phyloP scores from a whole-genome alignment of 1,284 basidiomycete genomes.

The Cryptococcus sp. region DNA sequence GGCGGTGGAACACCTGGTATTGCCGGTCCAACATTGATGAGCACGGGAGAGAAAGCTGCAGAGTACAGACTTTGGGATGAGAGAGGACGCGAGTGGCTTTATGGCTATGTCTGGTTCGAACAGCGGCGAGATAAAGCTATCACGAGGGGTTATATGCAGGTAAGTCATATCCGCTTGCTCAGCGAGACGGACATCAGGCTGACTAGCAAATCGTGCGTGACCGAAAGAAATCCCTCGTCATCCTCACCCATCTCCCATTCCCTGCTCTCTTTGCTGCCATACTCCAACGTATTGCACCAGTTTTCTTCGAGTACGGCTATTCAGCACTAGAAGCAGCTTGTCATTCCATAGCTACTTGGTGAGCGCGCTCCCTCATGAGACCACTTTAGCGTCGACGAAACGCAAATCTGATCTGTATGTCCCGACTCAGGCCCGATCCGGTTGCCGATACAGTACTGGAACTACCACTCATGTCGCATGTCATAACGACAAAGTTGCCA shows the following conservation, averaged over 20 bases:
- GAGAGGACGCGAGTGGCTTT: slow-evolving; percentile 58
- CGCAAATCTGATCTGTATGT: neutral
- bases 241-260: slow-evolving; percentile 79
- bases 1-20: neutral
- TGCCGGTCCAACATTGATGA: slow-evolving; percentile 9
- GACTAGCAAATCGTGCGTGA: neutral
- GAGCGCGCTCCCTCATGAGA: slow-evolving; percentile 42
- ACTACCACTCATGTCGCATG: slow-evolving; percentile 75
- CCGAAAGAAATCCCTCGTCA: slow-evolving; percentile 74
- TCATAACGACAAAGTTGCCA: slow-evolving; percentile 72
- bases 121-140: slow-evolving; percentile 69
- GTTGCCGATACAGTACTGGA: slow-evolving; percentile 65
- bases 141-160: slow-evolving; percentile 85
- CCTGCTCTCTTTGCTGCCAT: slow-evolving; percentile 77
- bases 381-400: neutral
- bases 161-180: slow-evolving; percentile 44
- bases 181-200: neutral
- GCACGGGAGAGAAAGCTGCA: slow-evolving; percentile 41
- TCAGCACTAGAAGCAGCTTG: slow-evolving; percentile 83
- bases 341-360: slow-evolving; percentile 84
- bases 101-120: slow-evolving; percentile 80
- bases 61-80: slow-evolving; percentile 50
- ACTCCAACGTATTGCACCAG: slow-evolving; percentile 69
- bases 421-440: slow-evolving; percentile 65
- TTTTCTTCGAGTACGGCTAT: slow-evolving; percentile 71